Conservation (phyloP, 805 yeast genomes). For the Wickerhamomyces strasburgensis region DNA sequence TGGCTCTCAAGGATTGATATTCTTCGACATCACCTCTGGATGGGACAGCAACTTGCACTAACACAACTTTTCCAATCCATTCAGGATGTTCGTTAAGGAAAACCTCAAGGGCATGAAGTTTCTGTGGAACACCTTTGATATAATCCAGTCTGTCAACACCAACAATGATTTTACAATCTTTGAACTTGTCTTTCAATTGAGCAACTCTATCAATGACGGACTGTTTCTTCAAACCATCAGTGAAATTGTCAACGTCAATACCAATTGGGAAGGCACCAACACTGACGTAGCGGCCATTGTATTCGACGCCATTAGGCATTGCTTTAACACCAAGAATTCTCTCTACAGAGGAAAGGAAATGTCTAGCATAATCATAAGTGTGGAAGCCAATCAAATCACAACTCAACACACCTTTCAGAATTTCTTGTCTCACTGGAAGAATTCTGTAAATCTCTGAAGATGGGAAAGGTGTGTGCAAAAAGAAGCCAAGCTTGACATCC, state of each 20-base stretch:
- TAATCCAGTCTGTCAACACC: slow-evolving; percentile 97
- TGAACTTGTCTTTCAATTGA: slow-evolving; percentile 60
- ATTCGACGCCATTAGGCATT: slow-evolving; percentile 85
- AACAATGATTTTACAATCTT: slow-evolving; percentile 79
- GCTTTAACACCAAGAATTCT: slow-evolving; percentile 79
- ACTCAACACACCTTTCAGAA: slow-evolving; percentile 83
- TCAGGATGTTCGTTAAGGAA: slow-evolving; percentile 91
- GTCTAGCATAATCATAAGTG: slow-evolving; percentile 98
- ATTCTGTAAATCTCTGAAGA: slow-evolving; percentile 94
- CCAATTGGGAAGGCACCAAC: slow-evolving; percentile 99
- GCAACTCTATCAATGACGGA: slow-evolving; percentile 62
- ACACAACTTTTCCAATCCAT: slow-evolving; percentile 95
- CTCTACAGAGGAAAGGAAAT: slow-evolving; percentile 85
- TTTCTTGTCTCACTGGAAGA: slow-evolving; percentile 90
- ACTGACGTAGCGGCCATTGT: slow-evolving; percentile 65
- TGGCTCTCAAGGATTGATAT: slow-evolving; percentile 87
- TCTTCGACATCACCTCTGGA: slow-evolving; percentile 98
- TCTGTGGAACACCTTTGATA: slow-evolving; percentile 97
- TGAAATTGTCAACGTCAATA: slow-evolving; percentile 88
- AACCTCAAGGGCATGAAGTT: slow-evolving; percentile 92
- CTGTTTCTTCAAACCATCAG: slow-evolving; percentile 65
- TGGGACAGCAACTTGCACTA: slow-evolving; percentile 97
- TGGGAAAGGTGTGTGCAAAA: slow-evolving; percentile 97
- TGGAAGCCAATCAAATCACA: slow-evolving; percentile 97
- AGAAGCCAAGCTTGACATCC: slow-evolving; percentile 81